Base-by-base conservation (phyloP, 805 yeast genomes). In the Cyberlindnera mycetangii region DNA sequence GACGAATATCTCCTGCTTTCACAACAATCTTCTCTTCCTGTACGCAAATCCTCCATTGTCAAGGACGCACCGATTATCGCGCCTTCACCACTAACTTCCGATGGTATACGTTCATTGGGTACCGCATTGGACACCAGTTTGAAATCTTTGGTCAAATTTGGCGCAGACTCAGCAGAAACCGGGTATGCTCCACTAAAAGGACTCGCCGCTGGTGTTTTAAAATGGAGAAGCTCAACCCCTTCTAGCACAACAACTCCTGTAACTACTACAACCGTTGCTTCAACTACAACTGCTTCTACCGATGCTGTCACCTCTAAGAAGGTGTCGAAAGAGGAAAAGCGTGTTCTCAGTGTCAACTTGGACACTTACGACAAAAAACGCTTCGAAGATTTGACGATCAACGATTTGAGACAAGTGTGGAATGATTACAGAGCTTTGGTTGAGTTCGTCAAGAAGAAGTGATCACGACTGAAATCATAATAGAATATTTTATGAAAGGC, bases 151-250 rank as follows among this genome's bases (percentile, higher is more conserved):
- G 47, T 45, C 24, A 41, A 42, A 27, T 45, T 46, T 21, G 54
- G 49, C 2, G n/a, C 48, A 1, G 43, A 42, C 24, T 32, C 19
- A 7, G 41, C 39, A 6, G 31, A 35, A 1, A 38, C 44, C 1
- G 33, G 36, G 8, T 49, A 43, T 34, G 53, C 55, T 22, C 60
- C 61, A 1, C 35, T 57, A 36, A 53, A 50, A 24, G 51, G 48
- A 11, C 31, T 54, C 7, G 50, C 54, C 22, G 55, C 48, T 25
- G 60, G 54, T 33, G 53, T 53, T 5, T 49, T 51, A 51, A 53
- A 45, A 48, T 56, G 60, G 60, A 47, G 52, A 37, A 17, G 38
- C 20, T 22, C 42, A 3, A 43, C 40, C 3, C 42, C 48, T 12
- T 24, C 37, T 4, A 20, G 14, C 15, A n/a, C 14, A 21, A 21